Conservation (phyloP, 2,329 filamentous ascomycete genomes). For the Neurospora sp. region DNA sequence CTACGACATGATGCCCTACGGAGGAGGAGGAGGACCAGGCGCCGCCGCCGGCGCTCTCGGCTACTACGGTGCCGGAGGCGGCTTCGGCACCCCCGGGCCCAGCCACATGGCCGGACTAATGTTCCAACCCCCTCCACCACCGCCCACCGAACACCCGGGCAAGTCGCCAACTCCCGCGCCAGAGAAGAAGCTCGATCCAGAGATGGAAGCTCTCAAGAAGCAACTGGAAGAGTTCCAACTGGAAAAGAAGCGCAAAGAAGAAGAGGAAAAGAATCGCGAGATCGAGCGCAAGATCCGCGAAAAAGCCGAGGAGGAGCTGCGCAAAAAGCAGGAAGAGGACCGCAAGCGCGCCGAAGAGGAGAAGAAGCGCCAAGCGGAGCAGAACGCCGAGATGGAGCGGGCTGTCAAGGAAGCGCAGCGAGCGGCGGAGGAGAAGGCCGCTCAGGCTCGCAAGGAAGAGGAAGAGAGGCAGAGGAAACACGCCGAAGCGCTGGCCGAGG, state of each 20-base stretch:
- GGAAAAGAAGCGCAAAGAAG: constrained; percentile 27
- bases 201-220: constrained; percentile 51
- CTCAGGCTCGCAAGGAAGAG: constrained; percentile 28
- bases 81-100: constrained; percentile 20
- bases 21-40: constrained; percentile 19
- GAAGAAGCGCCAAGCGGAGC: constrained; percentile 11
- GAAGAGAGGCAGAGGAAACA: constrained; percentile 29
- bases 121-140: constrained; percentile 28
- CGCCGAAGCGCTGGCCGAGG: constrained; percentile 23
- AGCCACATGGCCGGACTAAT: constrained; percentile 29
- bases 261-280: constrained; percentile 22
- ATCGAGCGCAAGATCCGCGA: constrained; percentile 22
- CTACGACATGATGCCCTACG: constrained; percentile 43
- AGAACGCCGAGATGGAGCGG: constrained; percentile 6
- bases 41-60: constrained; percentile 20
- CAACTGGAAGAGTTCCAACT: constrained; percentile 42
- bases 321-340: constrained; percentile 23
- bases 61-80: constrained; percentile 22
- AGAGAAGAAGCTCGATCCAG: constrained; percentile 35
- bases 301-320: constrained; percentile 24
- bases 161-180: constrained; percentile 29
- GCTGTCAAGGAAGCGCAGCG: constrained; percentile 29
- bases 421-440: constrained; percentile 38
- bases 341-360: constrained; percentile 29
- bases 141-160: constrained; percentile 31